Evolutionary conservation across 2,329 filamentous ascomycete species (phyloP).

Genomic region (Fusarium secorum): DNA sequence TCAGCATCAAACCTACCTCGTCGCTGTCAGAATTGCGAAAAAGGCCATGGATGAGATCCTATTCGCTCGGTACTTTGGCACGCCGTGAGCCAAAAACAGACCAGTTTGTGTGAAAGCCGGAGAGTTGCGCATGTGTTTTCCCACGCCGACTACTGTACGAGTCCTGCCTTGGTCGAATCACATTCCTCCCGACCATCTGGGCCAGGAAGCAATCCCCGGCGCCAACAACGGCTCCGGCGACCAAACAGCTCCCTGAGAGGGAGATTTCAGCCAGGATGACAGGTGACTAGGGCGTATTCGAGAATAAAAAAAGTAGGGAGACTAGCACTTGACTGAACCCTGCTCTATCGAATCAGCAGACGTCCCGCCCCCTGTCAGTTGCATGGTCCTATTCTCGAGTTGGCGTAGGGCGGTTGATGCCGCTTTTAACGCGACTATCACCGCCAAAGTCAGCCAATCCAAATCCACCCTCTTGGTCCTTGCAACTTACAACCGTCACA

Average conservation of each 20-base stretch:
- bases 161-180: conserved; percentile 37
- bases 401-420: conserved; percentile 36
- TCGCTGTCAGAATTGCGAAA: conserved; percentile 28
- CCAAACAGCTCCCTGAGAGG: conserved; percentile 39
- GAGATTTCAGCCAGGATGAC: conserved; percentile 30
- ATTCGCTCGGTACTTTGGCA: conserved; percentile 41
- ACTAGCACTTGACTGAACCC: conserved; percentile 16
- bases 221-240: conserved; percentile 35
- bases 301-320: conserved; percentile 41
- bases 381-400: conserved; percentile 20
- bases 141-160: conserved; percentile 8
- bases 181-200: conserved; percentile 43
- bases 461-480: conserved; percentile 22
- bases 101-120: conserved; percentile 20
- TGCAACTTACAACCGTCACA: conserved; percentile 38
- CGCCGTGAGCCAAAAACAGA: conserved; percentile 29
- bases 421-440: conserved; percentile 41
- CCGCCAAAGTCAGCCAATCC: conserved; percentile 36
- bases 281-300: conserved; percentile 36
- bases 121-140: conserved; percentile 23
- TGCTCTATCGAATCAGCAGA: conserved; percentile 28
- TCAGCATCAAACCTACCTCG: conserved; percentile 28
- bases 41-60: conserved; percentile 23
- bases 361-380: conserved; percentile 24
- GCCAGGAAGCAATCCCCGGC: conserved; percentile 40